phyloP scores from a whole-genome alignment of 331 rosid genomes.

The Telfairia occidentalis region DNA sequence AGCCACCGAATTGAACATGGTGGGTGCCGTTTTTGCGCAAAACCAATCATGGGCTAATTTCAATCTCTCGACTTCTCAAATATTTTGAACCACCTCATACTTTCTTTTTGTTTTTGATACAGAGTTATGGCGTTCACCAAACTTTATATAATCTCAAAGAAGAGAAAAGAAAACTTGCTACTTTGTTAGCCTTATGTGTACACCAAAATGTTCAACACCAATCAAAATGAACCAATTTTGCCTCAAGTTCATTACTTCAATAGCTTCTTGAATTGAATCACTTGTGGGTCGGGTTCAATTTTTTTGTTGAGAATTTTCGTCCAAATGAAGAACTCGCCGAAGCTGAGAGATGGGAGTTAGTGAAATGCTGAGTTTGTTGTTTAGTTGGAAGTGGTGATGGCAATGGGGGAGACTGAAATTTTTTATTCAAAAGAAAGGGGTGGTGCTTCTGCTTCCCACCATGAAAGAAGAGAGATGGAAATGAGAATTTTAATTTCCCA shows the following conservation, averaged over 20 bases:
- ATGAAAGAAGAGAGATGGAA: neutral
- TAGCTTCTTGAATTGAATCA: neutral
- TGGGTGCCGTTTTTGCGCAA: slow-evolving; percentile 21
- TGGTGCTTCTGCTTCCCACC: too few species aligned
- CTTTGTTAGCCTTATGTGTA: neutral
- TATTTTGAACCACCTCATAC: neutral
- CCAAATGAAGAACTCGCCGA: neutral
- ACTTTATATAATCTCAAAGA: neutral
- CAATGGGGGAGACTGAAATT: neutral
- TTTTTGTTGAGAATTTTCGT: neutral
- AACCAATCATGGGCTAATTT: slow-evolving; percentile 29
- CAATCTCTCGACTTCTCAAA: neutral
- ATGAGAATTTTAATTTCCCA: slow-evolving; percentile 37
- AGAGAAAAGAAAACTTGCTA: neutral
- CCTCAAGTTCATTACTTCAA: neutral
- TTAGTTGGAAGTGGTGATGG: neutral
- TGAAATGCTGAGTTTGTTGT: too few species aligned
- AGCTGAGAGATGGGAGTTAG: neutral
- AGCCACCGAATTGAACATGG: neutral
- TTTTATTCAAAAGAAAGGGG: neutral
- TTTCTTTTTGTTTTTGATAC: slow-evolving; percentile 1
- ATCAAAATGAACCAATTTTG: neutral
- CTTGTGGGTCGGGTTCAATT: neutral
- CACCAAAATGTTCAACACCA: neutral
- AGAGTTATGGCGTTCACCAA: neutral